Evolutionary conservation across 2,329 filamentous ascomycete species (phyloP), one percentile per base, ranked within the genome.

Genomic region (Elsinoe perseae): DNA sequence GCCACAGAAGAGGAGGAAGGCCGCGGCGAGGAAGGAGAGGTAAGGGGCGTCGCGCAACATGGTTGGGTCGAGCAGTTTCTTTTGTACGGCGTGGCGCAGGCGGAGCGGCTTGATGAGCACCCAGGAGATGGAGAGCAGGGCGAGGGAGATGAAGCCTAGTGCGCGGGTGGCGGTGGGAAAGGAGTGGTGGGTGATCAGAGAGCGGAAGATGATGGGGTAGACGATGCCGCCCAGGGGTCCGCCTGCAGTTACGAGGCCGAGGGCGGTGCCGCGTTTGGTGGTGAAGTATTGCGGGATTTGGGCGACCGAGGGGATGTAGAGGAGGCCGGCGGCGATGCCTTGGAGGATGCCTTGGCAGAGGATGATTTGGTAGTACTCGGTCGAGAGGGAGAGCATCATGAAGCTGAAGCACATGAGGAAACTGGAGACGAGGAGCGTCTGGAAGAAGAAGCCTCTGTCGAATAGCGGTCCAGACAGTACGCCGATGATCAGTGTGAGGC

Each of bases 311-410:
- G 75, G 74, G 1, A 72, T 57, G 50, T 74, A 77, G 4, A 75
- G 44, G 7, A 70, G 61, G 3, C 76, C 73, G 8, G 65, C 67
- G 2, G 77, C 77, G 0, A 83, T 54, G 1, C 81, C 81, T 60
- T 77, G 70, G 58, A 76, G 76, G 27, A 75, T 28, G 20, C 58
- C 58, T 42, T 61, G 59, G 18, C 43, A n/a, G 10, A 61, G 36
- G 12, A 63, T 38, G 12, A 63, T 18, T 36, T 63, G 61, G 28
- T 54, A 62, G 54, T 60, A 63, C 14, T 46, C 21, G 8, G 54
- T 55, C 30, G 48, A 54, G 2, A 61, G 36, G 50, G 52, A 56
- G 12, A 56, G 52, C 50, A 59, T 56, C n/a, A 61, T 54, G 18
- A 58, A 67, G 1, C 77, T 76, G 12, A 80, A 68, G 7, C 75